Conservation (phyloP, 2,329 filamentous ascomycete genomes). For the Fusarium coffeatum region DNA sequence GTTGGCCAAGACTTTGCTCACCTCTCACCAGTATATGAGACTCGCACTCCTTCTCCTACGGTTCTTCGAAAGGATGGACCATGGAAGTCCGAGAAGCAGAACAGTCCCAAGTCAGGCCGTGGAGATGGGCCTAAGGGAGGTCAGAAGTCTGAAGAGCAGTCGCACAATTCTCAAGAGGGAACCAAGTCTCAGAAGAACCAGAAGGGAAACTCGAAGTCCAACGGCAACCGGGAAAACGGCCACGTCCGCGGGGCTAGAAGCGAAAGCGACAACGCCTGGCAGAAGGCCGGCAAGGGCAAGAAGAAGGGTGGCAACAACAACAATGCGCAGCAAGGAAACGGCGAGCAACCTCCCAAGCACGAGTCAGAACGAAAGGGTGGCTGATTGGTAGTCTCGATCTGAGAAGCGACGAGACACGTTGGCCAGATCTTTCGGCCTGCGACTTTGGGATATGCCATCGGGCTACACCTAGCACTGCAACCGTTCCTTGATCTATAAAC, state of each 20-base stretch:
- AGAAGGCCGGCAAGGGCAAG: constrained; percentile 65
- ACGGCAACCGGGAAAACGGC: constrained; percentile 62
- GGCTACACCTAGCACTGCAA: neutral
- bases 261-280: constrained; percentile 67
- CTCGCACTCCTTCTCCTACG: constrained; percentile 76
- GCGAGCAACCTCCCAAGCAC: constrained; percentile 68
- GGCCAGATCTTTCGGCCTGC: neutral
- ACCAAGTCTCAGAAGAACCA: constrained; percentile 44
- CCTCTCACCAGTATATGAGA: constrained; percentile 80
- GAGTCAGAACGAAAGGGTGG: constrained; percentile 73
- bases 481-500: constrained; percentile 23
- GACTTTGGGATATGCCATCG: neutral
- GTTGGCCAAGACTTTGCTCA: constrained; percentile 58
- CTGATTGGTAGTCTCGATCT: constrained; percentile 47
- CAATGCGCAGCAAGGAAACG: constrained; percentile 51
- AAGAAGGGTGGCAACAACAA: constrained; percentile 59
- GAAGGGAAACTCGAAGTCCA: constrained; percentile 50
- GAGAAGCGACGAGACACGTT: constrained; percentile 32
- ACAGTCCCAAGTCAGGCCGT: constrained; percentile 33
- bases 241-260: constrained; percentile 66
- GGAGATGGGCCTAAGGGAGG: constrained; percentile 36
- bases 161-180: constrained; percentile 45
- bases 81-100: constrained; percentile 44
- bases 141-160: constrained; percentile 43
- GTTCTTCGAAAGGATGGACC: constrained; percentile 64